Base-by-base conservation (phyloP, 2,329 filamentous ascomycete genomes). In the Stagonosporopsis chrysanthemi region DNA sequence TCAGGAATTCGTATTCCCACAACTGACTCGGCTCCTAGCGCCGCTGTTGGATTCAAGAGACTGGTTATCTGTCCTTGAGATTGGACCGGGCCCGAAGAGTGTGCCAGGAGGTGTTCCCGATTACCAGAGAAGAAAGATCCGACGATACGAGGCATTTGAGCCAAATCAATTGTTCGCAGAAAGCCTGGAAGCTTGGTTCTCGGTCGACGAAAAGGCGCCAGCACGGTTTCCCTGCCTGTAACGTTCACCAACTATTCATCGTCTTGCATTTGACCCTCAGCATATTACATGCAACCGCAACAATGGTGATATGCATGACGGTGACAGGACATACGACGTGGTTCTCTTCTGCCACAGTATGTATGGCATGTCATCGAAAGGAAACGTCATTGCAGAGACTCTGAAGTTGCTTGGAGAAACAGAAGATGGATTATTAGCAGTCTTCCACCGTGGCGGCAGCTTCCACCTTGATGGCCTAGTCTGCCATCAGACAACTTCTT, bases 301-400 rank as follows among this genome's bases (percentile, higher is more conserved):
- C 33, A 6, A 14, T 35, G 14, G 2, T 3, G 33, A 15, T 35
- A 12, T n/a, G 33, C 33, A 35, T 6, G 33, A 46, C 1, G 23
- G 42, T 0, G 63, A 73, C 29, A 68, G 78, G 22, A 80, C 75
- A 56, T 88, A 81, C 64, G 80, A 88, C 60, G 12, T 87, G 38
- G 68, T 88, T 17, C 65, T 89, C 4, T 86, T 88, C 71, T 88
- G 85, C 62, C 85, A 88, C 68, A 87, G 86, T 73, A 81, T 88
- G 81, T 87, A 88, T 61, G 84, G 83, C 57, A 83, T 88, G 81
- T 77, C 76, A 0, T 77, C 78, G 2, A 83, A 84, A 61, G 64
- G 60, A n/a, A 67, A 14, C 1, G 79, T 78, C 57, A 80, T 88
- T 59, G 67, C 81, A 66, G 62, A 58, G 17, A 79, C 82, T 2